These are phyloP conservation scores for Stagonosporopsis vannaccii DNA, from an alignment of 2,329 filamentous ascomycete genomes.

Conservation along the genomic window DNA sequence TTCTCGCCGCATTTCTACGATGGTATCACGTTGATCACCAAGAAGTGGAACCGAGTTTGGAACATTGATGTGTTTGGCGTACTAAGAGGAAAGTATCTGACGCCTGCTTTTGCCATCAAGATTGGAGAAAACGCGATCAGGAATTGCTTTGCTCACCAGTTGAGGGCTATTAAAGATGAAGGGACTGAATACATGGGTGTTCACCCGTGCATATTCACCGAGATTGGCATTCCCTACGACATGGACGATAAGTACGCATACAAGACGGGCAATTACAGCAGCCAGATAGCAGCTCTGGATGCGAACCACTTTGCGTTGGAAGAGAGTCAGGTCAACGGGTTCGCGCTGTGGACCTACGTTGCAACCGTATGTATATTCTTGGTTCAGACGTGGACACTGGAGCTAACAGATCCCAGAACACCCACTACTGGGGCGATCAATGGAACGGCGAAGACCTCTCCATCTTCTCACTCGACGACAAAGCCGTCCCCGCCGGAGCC, in stretches of 20 bases:
- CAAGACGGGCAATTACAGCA: constrained; percentile 92
- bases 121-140: constrained; percentile 92
- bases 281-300: constrained; percentile 90
- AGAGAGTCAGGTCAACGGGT: constrained; percentile 81
- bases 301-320: constrained; percentile 95
- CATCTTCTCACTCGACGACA: constrained; percentile 86
- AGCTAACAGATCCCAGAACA: constrained; percentile 65
- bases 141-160: constrained; percentile 89
- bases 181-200: constrained; percentile 87
- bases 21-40: constrained; percentile 94
- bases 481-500: constrained; percentile 58
- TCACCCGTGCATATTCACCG: constrained; percentile 88
- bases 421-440: constrained; percentile 86
- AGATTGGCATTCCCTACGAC: constrained; percentile 97
- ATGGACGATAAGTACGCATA: constrained; percentile 98
- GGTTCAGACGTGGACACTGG: not conserved
- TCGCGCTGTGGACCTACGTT: constrained; percentile 88
- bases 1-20: constrained; percentile 98
- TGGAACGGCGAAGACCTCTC: constrained; percentile 99
- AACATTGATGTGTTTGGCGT: constrained; percentile 96
- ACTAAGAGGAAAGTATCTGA: constrained; percentile 84
- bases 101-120: constrained; percentile 89
- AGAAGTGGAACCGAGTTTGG: constrained; percentile 98
- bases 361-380: constrained; percentile 61
- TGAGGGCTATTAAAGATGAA: constrained; percentile 82